Base-by-base conservation (phyloP, 352 stramenopile species). In the Thraustochytrium sp. region DNA sequence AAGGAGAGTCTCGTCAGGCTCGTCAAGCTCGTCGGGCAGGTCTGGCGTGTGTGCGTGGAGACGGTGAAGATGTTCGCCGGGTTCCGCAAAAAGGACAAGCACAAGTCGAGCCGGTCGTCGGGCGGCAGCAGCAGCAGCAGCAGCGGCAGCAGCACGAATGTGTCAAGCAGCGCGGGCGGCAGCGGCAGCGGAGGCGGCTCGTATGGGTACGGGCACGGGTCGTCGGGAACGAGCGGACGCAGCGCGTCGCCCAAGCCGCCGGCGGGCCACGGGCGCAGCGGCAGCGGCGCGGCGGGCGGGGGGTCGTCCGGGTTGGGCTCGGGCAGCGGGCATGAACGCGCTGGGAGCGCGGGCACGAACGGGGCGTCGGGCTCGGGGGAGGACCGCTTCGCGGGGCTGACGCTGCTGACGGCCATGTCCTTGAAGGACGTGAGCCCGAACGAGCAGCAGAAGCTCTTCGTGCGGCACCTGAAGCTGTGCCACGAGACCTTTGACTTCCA, bases 401-500 rank as follows among this genome's bases (percentile, higher is more conserved):
- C 90, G 26, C 86, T 89, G 31, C 84, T 93, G 36, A 37, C 68
- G 48, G 68, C 68, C 68, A 61, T 65, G 48, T 80, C 68, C 31
- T 63, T 80, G 44, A 86, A 89, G 61, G 90, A 93, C 88, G 88
- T 87, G 4, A 85, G 88, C 8, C 86, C 89, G 9, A 87, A 87
- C 38, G 91, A 91, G 59, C 86, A 90, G n/a, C 86, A 97, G 89
- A 92, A 95, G 78, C 88, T 98, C 2, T 98, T 98, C 85, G 93
- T 97, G 87, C 89, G 96, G 76, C 98, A 98, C 87, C 89, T 98
- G 23, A 92, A 98, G 82, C 88, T 98, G 1, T 98, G 96, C 89
- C 94, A 90, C 21, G 93, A 98, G 46, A 97, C 97, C 80, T 98
- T 98, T 87, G 97, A 97, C 74, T 98, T 98, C 87, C 93, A 98